Base-by-base conservation (phyloP, 192 early-diverging fungal genomes). In the Entophlyctis helioformis region DNA sequence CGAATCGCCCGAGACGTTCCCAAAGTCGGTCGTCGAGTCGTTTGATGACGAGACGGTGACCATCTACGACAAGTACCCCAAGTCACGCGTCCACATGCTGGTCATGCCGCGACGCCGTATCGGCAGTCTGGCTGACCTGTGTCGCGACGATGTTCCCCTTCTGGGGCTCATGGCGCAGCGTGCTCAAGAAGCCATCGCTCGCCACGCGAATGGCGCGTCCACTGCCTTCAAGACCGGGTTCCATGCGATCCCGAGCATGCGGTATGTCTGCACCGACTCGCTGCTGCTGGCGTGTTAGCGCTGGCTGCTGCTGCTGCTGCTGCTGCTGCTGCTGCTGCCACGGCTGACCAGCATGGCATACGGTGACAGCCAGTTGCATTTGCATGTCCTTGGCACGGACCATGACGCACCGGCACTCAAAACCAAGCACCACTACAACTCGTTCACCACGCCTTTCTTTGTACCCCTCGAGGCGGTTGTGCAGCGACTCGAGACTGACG, bases 351-450 rank as follows among this genome's bases (percentile, higher is more conserved):
- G 20, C 48, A 1, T 43, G 16, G 15, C 13, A 2, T 26, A 12
- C 6, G 5, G 34, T n/a, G 4, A 9, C n/a, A 55, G 71, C 1
- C 78, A 76, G 44, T 43, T 83, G 0, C 81, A 83, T 45, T 27
- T 83, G 48, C 81, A 83, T 46, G 55, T 83, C 10, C 74, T 83
- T 22, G 64, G 65, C 18, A 65, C 73, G 39, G 81, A 83, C 39
- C 73, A 81, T 51, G 50, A 62, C 21, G 63, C 71, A 1, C 28
- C 51, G 0, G 28, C 39, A 1, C 56, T 83, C 16, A 79, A 71
- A 36, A 63, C 54, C 28, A 81, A 81, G 50, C 57, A 62, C 22
- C 81, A 83, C 50, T 83, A 69, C 68, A 74, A 75, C 46, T 71
- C 76, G 20, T 83, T 83, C 50, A 76, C 66, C 4, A 77, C 74